These are phyloP conservation scores for Davidsoniella eucalypti DNA, from an alignment of 2,329 filamentous ascomycete species.

Conservation along the genomic window DNA sequence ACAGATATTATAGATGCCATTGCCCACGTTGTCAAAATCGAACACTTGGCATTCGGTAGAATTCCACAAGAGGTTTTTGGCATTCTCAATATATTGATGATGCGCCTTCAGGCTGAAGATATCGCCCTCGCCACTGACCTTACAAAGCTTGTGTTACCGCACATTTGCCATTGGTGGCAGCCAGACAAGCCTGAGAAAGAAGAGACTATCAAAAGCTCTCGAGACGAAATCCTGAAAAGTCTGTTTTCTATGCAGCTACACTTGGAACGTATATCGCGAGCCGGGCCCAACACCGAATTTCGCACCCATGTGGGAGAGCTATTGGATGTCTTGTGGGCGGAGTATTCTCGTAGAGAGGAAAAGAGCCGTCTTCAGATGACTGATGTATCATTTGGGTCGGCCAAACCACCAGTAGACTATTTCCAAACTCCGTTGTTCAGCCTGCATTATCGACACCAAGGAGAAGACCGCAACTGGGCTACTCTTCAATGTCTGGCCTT, in stretches of 20 bases:
- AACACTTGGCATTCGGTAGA: slow-evolving; percentile 40
- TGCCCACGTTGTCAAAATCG: slow-evolving; percentile 39
- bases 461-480: slow-evolving; percentile 44
- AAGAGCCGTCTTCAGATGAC: slow-evolving; percentile 62
- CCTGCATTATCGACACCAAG: slow-evolving; percentile 34
- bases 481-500: slow-evolving; percentile 41
- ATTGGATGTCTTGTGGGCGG: slow-evolving; percentile 52
- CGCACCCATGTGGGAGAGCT: slow-evolving; percentile 44
- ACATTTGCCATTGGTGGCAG: slow-evolving; percentile 64
- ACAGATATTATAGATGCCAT: slow-evolving; percentile 1
- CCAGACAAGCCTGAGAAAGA: slow-evolving; percentile 47
- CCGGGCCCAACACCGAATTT: slow-evolving; percentile 22
- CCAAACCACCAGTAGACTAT: slow-evolving; percentile 26
- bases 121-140: slow-evolving; percentile 43
- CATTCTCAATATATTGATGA: slow-evolving; percentile 55
- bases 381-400: slow-evolving; percentile 46
- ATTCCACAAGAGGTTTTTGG: slow-evolving; percentile 59
- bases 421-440: slow-evolving; percentile 35
- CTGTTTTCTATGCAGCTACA: slow-evolving; percentile 51
- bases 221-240: slow-evolving; percentile 62
- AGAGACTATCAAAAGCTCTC: slow-evolving; percentile 43
- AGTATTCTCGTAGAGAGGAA: slow-evolving; percentile 59
- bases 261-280: slow-evolving; percentile 38
- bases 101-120: slow-evolving; percentile 50
- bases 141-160: slow-evolving; percentile 45